These are phyloP conservation scores for Nepenthes alata DNA, from an alignment of 179 eudicot species.

Conservation along the genomic window DNA sequence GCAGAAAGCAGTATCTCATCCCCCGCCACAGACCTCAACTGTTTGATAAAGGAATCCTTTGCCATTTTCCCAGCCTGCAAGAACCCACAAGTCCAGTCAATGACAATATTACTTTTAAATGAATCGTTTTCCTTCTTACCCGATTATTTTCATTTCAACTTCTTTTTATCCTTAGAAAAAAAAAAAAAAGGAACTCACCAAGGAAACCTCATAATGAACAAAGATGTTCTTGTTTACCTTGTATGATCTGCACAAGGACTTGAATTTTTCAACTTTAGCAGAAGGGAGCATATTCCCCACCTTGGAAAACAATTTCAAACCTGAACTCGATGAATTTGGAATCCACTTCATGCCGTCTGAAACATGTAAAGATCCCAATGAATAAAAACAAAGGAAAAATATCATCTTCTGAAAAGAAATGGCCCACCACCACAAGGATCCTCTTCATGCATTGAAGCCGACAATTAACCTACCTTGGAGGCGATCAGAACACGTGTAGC, in stretches of 20 bases:
- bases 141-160: background rate
- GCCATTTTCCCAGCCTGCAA: constrained; percentile 43
- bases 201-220: background rate
- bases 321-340: constrained; percentile 9
- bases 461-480: constrained; percentile 21
- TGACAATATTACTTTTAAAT: background rate
- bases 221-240: constrained; percentile 19
- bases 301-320: constrained; percentile 25
- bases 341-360: constrained; percentile 8
- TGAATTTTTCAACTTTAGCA: constrained; percentile 21
- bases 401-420: constrained; percentile 1
- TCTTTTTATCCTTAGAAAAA: background rate
- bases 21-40: constrained; percentile 36
- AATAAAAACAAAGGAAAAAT: background rate
- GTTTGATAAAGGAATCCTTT: constrained; percentile 28
- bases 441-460: background rate
- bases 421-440: background rate
- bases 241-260: constrained; percentile 21
- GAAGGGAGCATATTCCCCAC: constrained; percentile 31
- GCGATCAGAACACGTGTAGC: constrained; percentile 28
- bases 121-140: background rate
- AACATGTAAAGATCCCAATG: constrained; percentile 3
- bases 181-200: too few species aligned
- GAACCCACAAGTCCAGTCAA: background rate
- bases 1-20: constrained; percentile 27